phyloP scores from a whole-genome alignment of 768 basidiomycete species.

The Boletus insuetus region DNA sequence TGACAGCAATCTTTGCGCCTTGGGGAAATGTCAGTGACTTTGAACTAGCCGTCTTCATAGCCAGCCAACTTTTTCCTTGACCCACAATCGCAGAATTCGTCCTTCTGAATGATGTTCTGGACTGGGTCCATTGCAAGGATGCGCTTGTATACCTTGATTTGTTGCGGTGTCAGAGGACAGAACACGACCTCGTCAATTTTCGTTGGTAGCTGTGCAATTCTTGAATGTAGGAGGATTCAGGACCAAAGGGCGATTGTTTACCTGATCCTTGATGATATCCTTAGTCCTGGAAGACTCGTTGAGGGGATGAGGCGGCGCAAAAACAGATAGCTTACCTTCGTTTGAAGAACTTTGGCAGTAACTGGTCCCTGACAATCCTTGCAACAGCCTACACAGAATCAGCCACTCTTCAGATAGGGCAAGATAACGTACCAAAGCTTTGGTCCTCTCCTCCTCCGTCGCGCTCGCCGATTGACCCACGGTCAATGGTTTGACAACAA shows the following conservation, averaged over 20 bases:
- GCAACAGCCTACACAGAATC: constrained; percentile 50
- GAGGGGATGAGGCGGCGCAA: not conserved
- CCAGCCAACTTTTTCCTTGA: constrained; percentile 50
- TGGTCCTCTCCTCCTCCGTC: constrained; percentile 57
- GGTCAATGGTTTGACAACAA: constrained; percentile 64
- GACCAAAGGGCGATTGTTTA: constrained; percentile 16
- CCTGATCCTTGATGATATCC: constrained; percentile 69
- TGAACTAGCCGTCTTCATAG: not conserved
- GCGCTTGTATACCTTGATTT: constrained; percentile 70
- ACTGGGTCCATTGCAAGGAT: constrained; percentile 64
- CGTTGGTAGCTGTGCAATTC: constrained; percentile 60
- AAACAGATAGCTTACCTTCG: constrained; percentile 50
- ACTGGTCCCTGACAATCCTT: constrained; percentile 53
- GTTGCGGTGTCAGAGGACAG: constrained; percentile 76
- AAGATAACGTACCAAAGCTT: constrained; percentile 42
- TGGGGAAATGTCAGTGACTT: constrained; percentile 23
- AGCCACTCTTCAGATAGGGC: not conserved
- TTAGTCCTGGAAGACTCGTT: constrained; percentile 54
- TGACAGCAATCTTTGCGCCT: constrained; percentile 62
- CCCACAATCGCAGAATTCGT: constrained; percentile 72
- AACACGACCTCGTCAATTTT: constrained; percentile 93
- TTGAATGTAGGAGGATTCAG: not conserved
- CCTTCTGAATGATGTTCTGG: constrained; percentile 67
- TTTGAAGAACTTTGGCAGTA: constrained; percentile 82
- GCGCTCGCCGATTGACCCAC: constrained; percentile 66